Evolutionary conservation across 352 stramenopile species (phyloP).

Genomic region (Phytophthora crassamura): DNA sequence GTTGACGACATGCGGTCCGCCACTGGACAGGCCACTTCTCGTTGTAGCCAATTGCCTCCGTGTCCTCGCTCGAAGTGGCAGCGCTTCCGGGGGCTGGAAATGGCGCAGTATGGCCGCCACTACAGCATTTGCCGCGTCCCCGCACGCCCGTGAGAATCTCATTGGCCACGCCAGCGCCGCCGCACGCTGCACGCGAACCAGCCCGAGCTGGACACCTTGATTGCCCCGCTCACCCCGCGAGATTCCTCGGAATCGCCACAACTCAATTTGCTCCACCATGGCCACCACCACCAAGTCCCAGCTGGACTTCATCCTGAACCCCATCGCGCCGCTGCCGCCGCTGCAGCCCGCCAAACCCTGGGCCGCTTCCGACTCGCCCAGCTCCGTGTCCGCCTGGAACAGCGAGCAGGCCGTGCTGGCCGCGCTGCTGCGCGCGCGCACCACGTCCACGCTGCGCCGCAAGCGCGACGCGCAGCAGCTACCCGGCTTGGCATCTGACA

Average conservation of each 20-base stretch:
- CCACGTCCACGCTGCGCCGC: slow-evolving; percentile 8
- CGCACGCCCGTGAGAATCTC: slow-evolving; percentile 24
- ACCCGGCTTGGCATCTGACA: background rate
- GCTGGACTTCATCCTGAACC: slow-evolving; percentile 47
- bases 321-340: slow-evolving; percentile 16
- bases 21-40: slow-evolving; percentile 23
- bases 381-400: slow-evolving; percentile 38
- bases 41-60: slow-evolving; percentile 19
- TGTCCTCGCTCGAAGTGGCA: slow-evolving; percentile 1
- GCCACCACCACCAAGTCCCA: slow-evolving; percentile 37
- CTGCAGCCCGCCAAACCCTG: slow-evolving; percentile 13
- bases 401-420: slow-evolving; percentile 26
- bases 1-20: slow-evolving; percentile 25
- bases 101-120: slow-evolving; percentile 13
- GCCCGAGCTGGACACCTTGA: slow-evolving; percentile 4
- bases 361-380: slow-evolving; percentile 30
- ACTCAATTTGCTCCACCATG: slow-evolving; percentile 34
- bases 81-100: slow-evolving; percentile 24
- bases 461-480: slow-evolving; percentile 23
- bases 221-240: background rate
- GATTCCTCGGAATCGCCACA: slow-evolving; percentile 14
- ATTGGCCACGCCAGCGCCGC: slow-evolving; percentile 25
- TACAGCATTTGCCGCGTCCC: slow-evolving; percentile 28
- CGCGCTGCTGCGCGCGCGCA: slow-evolving; percentile 14
- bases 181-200: slow-evolving; percentile 30